These are phyloP conservation scores for Pichia sp. DNA, from an alignment of 1,139 yeast species.

Conservation along the genomic window DNA sequence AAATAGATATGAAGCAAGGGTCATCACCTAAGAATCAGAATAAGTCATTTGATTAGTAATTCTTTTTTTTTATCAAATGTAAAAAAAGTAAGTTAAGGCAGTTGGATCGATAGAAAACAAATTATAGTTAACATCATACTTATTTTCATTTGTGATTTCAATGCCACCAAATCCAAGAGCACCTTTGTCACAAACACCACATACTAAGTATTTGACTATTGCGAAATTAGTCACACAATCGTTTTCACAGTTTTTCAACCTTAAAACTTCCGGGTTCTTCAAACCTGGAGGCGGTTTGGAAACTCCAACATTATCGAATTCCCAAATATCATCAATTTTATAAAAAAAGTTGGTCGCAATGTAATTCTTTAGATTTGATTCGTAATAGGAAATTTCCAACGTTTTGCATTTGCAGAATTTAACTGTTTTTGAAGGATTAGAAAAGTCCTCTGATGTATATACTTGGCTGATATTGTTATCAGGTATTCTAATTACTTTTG, in stretches of 20 bases:
- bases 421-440: slow-evolving; percentile 6
- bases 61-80: background rate
- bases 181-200: slow-evolving; percentile 71
- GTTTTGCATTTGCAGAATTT: slow-evolving; percentile 6
- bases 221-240: slow-evolving; percentile 19
- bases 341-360: slow-evolving; percentile 8
- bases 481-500: slow-evolving; percentile 10
- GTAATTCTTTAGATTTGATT: background rate
- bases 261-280: slow-evolving; percentile 16
- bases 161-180: slow-evolving; percentile 61
- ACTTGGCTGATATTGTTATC: slow-evolving; percentile 1
- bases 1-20: no score
- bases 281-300: slow-evolving; percentile 34
- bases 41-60: no score
- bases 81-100: slow-evolving; percentile 16
- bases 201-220: slow-evolving; percentile 45
- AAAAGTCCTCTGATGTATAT: background rate
- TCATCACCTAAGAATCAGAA: no score
- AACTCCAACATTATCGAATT: slow-evolving; percentile 70
- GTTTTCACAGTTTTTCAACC: slow-evolving; percentile 10
- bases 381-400: background rate
- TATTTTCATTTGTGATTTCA: no score
- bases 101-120: slow-evolving; percentile 9
- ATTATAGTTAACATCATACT: slow-evolving; percentile 2
- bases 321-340: slow-evolving; percentile 54